Percentiles rank a stretch among this genome's conserved stretches.
Evolutionary conservation across 2,329 filamentous ascomycete genomes (phyloP).

Genomic region (Grosmannia clavigera): DNA sequence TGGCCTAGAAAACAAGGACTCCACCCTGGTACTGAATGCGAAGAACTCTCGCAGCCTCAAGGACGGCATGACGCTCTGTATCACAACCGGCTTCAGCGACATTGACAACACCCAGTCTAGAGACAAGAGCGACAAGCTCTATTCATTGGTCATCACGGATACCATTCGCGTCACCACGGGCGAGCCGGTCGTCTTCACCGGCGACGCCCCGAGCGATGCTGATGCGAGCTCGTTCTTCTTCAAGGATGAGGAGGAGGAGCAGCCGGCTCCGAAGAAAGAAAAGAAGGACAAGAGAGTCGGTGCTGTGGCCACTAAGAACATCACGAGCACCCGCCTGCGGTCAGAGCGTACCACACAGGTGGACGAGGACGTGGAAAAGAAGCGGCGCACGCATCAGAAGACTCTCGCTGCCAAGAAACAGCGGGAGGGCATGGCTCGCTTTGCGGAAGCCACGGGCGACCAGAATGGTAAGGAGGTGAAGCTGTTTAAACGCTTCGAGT

Average conservation of each 20-base stretch:
- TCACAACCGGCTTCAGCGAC: constrained; percentile 83
- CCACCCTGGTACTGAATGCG: constrained; percentile 68
- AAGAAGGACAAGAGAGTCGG: constrained; percentile 75
- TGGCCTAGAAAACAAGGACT: constrained; percentile 81
- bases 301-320: constrained; percentile 86
- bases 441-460: constrained; percentile 71
- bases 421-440: constrained; percentile 72
- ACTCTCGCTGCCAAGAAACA: constrained; percentile 80
- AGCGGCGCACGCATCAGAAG: constrained; percentile 83
- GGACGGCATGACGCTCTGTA: constrained; percentile 92
- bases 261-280: constrained; percentile 78
- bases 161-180: constrained; percentile 74
- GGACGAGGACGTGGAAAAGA: constrained; percentile 81
- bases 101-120: constrained; percentile 77
- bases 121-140: constrained; percentile 79
- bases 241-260: constrained; percentile 84
- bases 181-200: constrained; percentile 85
- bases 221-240: constrained; percentile 98
- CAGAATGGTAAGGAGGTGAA: constrained; percentile 88
- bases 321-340: constrained; percentile 83
- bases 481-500: constrained; percentile 98
- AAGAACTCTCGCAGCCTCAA: constrained; percentile 78
- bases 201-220: constrained; percentile 79
- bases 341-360: constrained; percentile 81
- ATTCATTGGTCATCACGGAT: constrained; percentile 83